Conservation (phyloP, 805 yeast species). For the Lachancea nothofagi region DNA sequence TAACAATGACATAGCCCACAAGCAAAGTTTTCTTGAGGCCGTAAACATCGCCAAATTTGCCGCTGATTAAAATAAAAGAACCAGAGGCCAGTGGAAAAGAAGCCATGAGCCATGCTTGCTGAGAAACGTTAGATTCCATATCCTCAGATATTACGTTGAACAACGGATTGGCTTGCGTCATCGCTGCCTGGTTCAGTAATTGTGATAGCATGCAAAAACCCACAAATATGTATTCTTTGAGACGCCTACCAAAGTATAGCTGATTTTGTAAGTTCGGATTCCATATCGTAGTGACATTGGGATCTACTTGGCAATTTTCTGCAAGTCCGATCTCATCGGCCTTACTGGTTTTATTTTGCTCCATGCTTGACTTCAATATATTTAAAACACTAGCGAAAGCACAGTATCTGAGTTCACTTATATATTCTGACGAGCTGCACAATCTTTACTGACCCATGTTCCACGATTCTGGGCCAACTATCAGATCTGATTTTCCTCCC, state of each 20-base stretch:
- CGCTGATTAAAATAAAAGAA: conserved; percentile 62
- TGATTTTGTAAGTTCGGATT: conserved; percentile 17
- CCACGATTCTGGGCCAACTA: no score
- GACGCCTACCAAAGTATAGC: conserved; percentile 16
- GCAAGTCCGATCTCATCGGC: not conserved
- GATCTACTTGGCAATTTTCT: not conserved
- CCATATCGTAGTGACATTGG: no score
- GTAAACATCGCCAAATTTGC: conserved; percentile 65
- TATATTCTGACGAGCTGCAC: no score
- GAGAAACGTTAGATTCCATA: conserved; percentile 31
- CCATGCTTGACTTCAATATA: no score
- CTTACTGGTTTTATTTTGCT: no score
- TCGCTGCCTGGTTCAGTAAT: conserved; percentile 38
- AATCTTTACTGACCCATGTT: no score
- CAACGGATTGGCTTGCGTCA: conserved; percentile 36
- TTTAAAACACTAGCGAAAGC: no score
- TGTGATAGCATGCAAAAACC: conserved; percentile 34
- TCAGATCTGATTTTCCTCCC: no score
- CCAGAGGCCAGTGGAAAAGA: conserved; percentile 67
- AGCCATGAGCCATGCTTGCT: conserved; percentile 62
- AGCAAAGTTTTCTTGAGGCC: conserved; percentile 55
- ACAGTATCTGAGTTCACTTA: no score
- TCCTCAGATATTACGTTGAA: conserved; percentile 33
- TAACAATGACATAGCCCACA: conserved; percentile 50
- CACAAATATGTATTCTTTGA: conserved; percentile 28